Percentiles rank a stretch among this genome's conserved stretches.
These are phyloP conservation scores for Lyophyllum shimeji DNA, from an alignment of 768 basidiomycete species.

Conservation along the genomic window DNA sequence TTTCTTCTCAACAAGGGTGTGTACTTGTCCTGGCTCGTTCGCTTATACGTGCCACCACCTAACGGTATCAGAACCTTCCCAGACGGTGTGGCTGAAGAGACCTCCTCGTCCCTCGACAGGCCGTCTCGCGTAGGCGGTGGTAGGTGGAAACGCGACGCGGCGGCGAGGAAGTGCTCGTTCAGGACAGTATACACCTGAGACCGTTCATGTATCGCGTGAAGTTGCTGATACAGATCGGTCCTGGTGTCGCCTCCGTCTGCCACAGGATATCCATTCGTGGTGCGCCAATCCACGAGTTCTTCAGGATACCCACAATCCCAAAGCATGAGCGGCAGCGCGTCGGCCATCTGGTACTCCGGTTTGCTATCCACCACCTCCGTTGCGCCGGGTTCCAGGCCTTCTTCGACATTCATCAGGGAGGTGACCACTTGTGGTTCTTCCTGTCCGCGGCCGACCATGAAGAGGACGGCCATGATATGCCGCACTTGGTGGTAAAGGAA, in stretches of 20 bases:
- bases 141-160: constrained; percentile 51
- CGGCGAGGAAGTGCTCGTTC: constrained; percentile 63
- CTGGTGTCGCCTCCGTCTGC: constrained; percentile 23
- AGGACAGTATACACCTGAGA: constrained; percentile 67
- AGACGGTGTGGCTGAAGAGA: not conserved
- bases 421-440: constrained; percentile 72
- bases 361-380: constrained; percentile 63
- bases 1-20: constrained; percentile 64
- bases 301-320: constrained; percentile 84
- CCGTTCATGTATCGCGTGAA: constrained; percentile 54
- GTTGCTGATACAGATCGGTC: constrained; percentile 47
- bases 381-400: constrained; percentile 36
- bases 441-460: constrained; percentile 81
- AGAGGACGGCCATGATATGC: constrained; percentile 89
- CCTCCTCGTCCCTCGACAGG: constrained; percentile 31
- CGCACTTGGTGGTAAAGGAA: constrained; percentile 97
- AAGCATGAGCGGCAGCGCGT: constrained; percentile 85
- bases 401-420: constrained; percentile 70
- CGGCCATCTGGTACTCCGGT: constrained; percentile 93
- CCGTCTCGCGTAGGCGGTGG: constrained; percentile 29
- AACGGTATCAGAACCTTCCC: constrained; percentile 50
- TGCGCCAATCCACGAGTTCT: constrained; percentile 72
- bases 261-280: constrained; percentile 19
- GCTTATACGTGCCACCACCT: constrained; percentile 69
- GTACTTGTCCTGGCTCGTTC: constrained; percentile 54